phyloP scores from a whole-genome alignment of 208 protist genomes.

The Balamuthia mandrillaris region DNA sequence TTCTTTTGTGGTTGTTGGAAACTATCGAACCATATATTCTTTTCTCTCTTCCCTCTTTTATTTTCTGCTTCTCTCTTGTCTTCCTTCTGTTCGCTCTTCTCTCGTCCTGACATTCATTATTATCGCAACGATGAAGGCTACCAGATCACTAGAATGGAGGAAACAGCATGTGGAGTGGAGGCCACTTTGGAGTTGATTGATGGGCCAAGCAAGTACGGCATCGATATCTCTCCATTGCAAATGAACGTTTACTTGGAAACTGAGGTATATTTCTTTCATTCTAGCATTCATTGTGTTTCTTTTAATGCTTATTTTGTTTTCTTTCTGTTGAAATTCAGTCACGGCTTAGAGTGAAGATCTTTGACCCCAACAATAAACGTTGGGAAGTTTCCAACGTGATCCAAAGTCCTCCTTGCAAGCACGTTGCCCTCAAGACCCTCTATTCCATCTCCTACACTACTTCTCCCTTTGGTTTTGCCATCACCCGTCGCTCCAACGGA shows the following conservation, averaged over 20 bases:
- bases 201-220: slow-evolving; percentile 39
- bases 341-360: slow-evolving; percentile 51
- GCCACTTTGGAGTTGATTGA: neutral
- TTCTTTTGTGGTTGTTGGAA: too few relatives aligned
- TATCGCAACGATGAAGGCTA: neutral
- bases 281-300: neutral
- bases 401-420: too few relatives aligned
- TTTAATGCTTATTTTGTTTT: neutral
- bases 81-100: neutral
- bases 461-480: slow-evolving; percentile 9
- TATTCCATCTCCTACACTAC: slow-evolving; percentile 10
- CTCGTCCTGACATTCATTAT: neutral
- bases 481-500: slow-evolving; percentile 33
- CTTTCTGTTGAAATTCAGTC: neutral
- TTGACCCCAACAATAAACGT: slow-evolving; percentile 41
- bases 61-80: neutral
- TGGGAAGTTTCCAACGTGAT: slow-evolving; percentile 52
- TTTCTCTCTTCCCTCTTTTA: too few relatives aligned
- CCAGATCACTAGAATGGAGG: neutral
- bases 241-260: slow-evolving; percentile 51
- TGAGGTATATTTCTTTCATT: neutral
- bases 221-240: slow-evolving; percentile 44
- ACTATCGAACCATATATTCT: too few relatives aligned
- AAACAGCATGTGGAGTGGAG: neutral
- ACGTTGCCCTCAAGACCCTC: neutral